Base-by-base conservation (phyloP, 2,329 filamentous ascomycete genomes). In the Aspergillus proliferans region DNA sequence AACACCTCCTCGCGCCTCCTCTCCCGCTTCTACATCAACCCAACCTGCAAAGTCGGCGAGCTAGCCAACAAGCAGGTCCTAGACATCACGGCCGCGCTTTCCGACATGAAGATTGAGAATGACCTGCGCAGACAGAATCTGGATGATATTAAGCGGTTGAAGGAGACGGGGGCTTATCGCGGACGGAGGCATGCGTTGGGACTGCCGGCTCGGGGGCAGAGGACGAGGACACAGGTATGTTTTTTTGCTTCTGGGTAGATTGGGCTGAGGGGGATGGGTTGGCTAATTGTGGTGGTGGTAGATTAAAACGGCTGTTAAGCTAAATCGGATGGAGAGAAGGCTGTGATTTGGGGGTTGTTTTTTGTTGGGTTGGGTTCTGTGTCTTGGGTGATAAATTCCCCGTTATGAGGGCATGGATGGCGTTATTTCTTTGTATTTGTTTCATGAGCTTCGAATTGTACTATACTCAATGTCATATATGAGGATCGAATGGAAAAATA, bases 161-260 rank as follows among this genome's bases (percentile, higher is more conserved):
- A 87, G 67, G 91, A 96, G 62, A 96, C 95, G 76, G 91, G 91
- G 45, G 84, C 86, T 3, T 95, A 95, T 66, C 78, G 93, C 47
- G 93, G 93, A 56, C 84, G 87, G 68, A 78, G 93, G 58, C 93
- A 98, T 76, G 92, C 92, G 49, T 91, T 97, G 86, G 83, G 85
- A 52, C 72, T 97, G 73, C 93, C 93, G 3, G 92, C 93, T 47
- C 81, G 93, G 58, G 93, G 93, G 59, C 93, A 98, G 74, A 82
- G 80, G 61, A 97, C 93, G 51, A 85, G 88, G 66, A 88, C 76
- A 66, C 92, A 86, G 76, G 81, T 83, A 61, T 52, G 67, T 64
- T 47, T 57, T 44, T 41, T 39, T 19, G 41, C 48, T 30, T 45
- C 15, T 45, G 12, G 24, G 12, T 28, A 6, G 28, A 6, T 45